Base-by-base conservation (phyloP, 129 eudicot genomes). In the Cynara cardunculus region DNA sequence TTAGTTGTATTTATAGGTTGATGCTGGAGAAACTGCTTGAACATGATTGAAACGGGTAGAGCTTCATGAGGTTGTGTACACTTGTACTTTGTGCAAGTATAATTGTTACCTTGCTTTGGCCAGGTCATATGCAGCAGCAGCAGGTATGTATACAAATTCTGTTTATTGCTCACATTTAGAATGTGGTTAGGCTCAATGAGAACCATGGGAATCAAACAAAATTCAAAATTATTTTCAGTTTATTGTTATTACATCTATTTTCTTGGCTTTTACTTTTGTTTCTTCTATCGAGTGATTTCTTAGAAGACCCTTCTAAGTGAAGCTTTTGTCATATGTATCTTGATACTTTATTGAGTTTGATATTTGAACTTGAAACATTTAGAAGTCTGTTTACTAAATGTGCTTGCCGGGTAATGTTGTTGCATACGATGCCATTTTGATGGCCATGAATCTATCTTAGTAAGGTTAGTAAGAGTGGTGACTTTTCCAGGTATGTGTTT, bases 1-100 rank as follows among this genome's bases (percentile, higher is more conserved):
- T 31, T 19, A 56, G 78, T 25, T 65, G 81, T 32, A 71, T 80
- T 80, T 80, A 80, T 80, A 80, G 83, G 44, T 59, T 56, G 35
- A 79, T 53, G n/a, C 27, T 80, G 19, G 21, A 7, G 26, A 18
- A 56, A 71, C 21, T 30, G 66, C 26, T 24, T 8, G 13, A 30
- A 37, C 1, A 19, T 11, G 12, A 5, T 70, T 21, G 35, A 79
- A 49, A 49, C 10, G 24, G 24, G 21, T 6, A 3, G 46, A 25
- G 73, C 44, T 68, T 78, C 19, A 31, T 41, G 31, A 35, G 81
- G 46, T 39, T 39, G 81, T 78, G 22, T 67, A 62, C 35, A 39
- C 9, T 35, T 66, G 64, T 66, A 66, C n/a, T n/a, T n/a, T n/a
- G n/a, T n/a, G n/a, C n/a, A n/a, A n/a, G n/a, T n/a, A n/a, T n/a